Evolutionary conservation across 2,329 filamentous ascomycete species (phyloP).

Genomic region (Aspergillus quadricinctus): DNA sequence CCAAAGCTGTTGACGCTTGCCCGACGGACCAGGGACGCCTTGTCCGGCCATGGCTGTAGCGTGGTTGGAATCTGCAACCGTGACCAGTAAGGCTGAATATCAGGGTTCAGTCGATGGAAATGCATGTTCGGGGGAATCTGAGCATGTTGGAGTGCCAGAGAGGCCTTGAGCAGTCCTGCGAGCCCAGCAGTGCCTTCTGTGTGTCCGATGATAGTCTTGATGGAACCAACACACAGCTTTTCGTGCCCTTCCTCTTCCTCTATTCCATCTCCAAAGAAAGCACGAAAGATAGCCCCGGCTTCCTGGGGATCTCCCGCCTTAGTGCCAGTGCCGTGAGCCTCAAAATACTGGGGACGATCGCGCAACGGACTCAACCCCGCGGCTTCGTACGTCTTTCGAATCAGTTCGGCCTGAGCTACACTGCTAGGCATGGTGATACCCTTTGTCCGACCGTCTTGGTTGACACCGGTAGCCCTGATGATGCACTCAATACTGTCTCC

Average conservation of each 20-base stretch:
- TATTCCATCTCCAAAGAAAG: background rate
- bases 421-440: too few relatives aligned
- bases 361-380: too few relatives aligned
- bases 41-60: background rate
- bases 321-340: too few relatives aligned
- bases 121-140: conserved; percentile 23
- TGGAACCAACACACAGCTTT: conserved; percentile 23
- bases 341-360: too few relatives aligned
- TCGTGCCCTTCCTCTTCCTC: too few relatives aligned
- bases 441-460: too few relatives aligned
- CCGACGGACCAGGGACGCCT: background rate
- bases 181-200: conserved; percentile 18
- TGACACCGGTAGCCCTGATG: too few relatives aligned
- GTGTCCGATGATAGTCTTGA: conserved; percentile 13
- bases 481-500: too few relatives aligned
- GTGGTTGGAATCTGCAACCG: background rate
- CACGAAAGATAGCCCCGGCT: background rate
- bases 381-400: too few relatives aligned
- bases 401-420: too few relatives aligned
- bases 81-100: background rate
- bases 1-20: background rate
- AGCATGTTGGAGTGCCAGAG: conserved; percentile 20
- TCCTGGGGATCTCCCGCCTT: too few relatives aligned
- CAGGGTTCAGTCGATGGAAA: conserved; percentile 19
- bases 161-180: conserved; percentile 20